Percentiles rank a stretch among this genome's conserved stretches.
Conservation (phyloP, 1,284 basidiomycete genomes). For the Veloporphyrellus conicus region DNA sequence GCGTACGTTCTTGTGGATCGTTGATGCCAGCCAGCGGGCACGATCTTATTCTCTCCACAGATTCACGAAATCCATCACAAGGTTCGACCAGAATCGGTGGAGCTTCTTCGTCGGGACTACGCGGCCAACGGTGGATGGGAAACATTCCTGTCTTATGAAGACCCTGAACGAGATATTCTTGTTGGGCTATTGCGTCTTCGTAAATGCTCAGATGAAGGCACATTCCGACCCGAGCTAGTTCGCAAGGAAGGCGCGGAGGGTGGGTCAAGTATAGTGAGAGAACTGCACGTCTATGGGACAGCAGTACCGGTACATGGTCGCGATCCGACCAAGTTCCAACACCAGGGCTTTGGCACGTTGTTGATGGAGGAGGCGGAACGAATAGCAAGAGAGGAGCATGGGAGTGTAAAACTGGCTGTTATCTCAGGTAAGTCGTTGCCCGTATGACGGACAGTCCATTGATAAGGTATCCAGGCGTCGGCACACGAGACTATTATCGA, state of each 20-base stretch:
- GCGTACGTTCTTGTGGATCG: slow-evolving; percentile 52
- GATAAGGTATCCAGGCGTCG: slow-evolving; percentile 58
- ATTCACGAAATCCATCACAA: slow-evolving; percentile 99
- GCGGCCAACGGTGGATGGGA: slow-evolving; percentile 98
- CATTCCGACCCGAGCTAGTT: slow-evolving; percentile 91
- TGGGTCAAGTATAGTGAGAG: slow-evolving; percentile 90
- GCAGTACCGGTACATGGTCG: slow-evolving; percentile 96
- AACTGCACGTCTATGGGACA: slow-evolving; percentile 98
- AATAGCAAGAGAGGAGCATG: slow-evolving; percentile 97
- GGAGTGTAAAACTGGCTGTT: slow-evolving; percentile 89
- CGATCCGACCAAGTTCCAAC: slow-evolving; percentile 98
- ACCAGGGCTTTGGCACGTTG: slow-evolving; percentile 93
- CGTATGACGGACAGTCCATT: not conserved
- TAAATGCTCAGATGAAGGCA: slow-evolving; percentile 94
- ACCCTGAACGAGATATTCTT: slow-evolving; percentile 94
- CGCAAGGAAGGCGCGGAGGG: slow-evolving; percentile 64
- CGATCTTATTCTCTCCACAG: slow-evolving; percentile 38
- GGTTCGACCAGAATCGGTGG: slow-evolving; percentile 92
- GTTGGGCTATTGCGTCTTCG: slow-evolving; percentile 89
- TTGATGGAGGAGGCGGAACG: slow-evolving; percentile 99
- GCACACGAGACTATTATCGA: slow-evolving; percentile 92
- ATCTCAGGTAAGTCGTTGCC: slow-evolving; percentile 70
- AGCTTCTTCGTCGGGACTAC: slow-evolving; percentile 96
- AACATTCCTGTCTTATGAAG: slow-evolving; percentile 98
- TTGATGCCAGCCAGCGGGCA: not conserved